Evolutionary conservation across 352 stramenopile genomes (phyloP), one percentile per base, ranked within the genome.

Genomic region (Globisporangium acanthophoron): DNA sequence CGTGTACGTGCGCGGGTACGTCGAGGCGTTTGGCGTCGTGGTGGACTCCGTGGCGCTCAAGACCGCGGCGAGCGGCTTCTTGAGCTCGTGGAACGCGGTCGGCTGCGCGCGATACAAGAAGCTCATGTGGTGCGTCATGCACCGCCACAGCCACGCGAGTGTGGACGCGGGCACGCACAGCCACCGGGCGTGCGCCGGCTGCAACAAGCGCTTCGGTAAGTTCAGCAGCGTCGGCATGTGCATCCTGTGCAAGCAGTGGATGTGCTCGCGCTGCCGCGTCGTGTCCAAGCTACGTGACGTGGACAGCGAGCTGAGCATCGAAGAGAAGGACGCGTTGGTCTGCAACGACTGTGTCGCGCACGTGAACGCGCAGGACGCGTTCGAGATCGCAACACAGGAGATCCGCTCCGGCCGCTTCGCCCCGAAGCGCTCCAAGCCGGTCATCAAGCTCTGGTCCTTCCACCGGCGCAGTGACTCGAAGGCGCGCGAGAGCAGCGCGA

Each of bases 41-140:
- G 52, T 77, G 11, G 66, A 80, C 37, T 69, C 61, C 9, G 66
- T 80, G 24, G 61, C 71, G 5, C 66, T 83, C n/a, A 68, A 72
- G 16, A 61, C 62, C 6, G 71, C 71, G 13, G 75, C 73, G 12
- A 82, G 61, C 24, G 70, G 68, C 3, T 73, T 77, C 31, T 59
- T 77, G 21, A 79, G 68, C 53, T 78, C 67, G 15, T 81, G 73
- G 73, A 82, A 82, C 44, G 50, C 69, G 5, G 60, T 79, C 41
- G 70, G 78, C 54, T 77, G 65, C 48, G 68, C 65, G 16, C 66
- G 78, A 33, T 55, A 73, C 35, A 79, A 79, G 50, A 83, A 83
- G 54, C 64, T 80, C 47, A 70, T 76, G 69, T 65, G 73, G 73
- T 69, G 11, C 29, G 40, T 54, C 40, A 20, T 39, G 55, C 55